Evolutionary conservation across 2,329 filamentous ascomycete genomes (phyloP).

Genomic region (Nemania sp.): DNA sequence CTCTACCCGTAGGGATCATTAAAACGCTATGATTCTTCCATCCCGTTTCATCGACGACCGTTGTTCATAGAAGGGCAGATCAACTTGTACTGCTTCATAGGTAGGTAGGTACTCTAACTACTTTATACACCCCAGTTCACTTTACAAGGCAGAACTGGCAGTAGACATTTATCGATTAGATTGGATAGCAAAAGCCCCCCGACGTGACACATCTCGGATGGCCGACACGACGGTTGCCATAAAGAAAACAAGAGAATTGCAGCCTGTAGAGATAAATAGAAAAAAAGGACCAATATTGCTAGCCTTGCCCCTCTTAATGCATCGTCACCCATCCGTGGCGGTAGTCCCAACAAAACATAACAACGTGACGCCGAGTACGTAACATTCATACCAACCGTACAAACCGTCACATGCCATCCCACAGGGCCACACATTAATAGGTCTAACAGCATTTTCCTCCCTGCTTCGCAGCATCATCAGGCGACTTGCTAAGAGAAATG

Average conservation of each 20-base stretch:
- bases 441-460: conserved; percentile 83
- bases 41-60: no score
- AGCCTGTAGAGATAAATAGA: conserved; percentile 42
- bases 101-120: no score
- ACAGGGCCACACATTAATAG: conserved; percentile 38
- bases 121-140: neutral
- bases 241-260: conserved; percentile 43
- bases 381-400: conserved; percentile 53
- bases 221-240: conserved; percentile 39
- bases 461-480: conserved; percentile 80
- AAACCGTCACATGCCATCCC: conserved; percentile 48
- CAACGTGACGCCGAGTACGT: conserved; percentile 52
- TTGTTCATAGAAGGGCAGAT: no score
- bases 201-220: conserved; percentile 44
- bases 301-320: conserved; percentile 45
- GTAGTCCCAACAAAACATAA: conserved; percentile 43
- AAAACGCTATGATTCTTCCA: no score
- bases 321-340: conserved; percentile 43
- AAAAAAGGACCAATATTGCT: conserved; percentile 43
- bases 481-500: conserved; percentile 87
- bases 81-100: no score
- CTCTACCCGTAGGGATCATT: no score
- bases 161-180: conserved; percentile 45
- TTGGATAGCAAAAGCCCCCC: conserved; percentile 41
- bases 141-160: neutral